Conservation (phyloP, 805 yeast genomes). For the Teunomyces barrocoloradensis region DNA sequence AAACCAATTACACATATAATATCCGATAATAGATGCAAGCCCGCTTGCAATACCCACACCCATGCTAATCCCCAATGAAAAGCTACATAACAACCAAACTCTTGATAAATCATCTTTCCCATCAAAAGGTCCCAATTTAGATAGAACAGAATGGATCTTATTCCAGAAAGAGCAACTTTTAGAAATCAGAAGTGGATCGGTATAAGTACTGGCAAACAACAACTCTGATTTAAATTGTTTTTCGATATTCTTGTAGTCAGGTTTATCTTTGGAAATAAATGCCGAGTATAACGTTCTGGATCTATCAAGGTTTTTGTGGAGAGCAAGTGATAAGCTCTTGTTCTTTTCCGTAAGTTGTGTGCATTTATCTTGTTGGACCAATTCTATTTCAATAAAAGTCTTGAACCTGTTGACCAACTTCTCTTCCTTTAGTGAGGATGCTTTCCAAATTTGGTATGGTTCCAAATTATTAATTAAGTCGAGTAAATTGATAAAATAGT, state of each 20-base stretch:
- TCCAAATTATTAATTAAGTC: constrained; percentile 30
- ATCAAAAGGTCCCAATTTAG: constrained; percentile 8
- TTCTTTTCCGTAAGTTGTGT: constrained; percentile 6
- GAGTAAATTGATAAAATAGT: constrained; percentile 38
- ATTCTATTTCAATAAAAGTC: constrained; percentile 26
- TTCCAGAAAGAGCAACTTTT: constrained; percentile 21
- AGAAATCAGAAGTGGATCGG: constrained; percentile 32
- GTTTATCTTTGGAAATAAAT: constrained; percentile 17
- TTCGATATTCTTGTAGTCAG: constrained; percentile 30
- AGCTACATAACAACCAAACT: constrained; percentile 30
- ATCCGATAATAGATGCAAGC: constrained; percentile 16
- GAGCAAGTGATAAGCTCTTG: constrained; percentile 7
- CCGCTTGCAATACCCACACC: constrained; percentile 31
- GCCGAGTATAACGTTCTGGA: constrained; percentile 20
- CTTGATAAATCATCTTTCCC: constrained; percentile 1
- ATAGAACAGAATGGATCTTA: constrained; percentile 14
- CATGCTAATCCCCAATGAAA: constrained; percentile 36
- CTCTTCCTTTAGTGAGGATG: constrained; percentile 28
- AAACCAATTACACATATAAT: neutral
- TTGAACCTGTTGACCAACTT: constrained; percentile 24
- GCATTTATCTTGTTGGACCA: constrained; percentile 3
- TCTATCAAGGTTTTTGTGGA: constrained; percentile 2
- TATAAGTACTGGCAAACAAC: constrained; percentile 19
- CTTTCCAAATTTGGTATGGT: constrained; percentile 42
- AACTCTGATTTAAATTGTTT: constrained; percentile 28